phyloP scores from a whole-genome alignment of 2,329 filamentous ascomycete species.

The Cladosporium sp. region DNA sequence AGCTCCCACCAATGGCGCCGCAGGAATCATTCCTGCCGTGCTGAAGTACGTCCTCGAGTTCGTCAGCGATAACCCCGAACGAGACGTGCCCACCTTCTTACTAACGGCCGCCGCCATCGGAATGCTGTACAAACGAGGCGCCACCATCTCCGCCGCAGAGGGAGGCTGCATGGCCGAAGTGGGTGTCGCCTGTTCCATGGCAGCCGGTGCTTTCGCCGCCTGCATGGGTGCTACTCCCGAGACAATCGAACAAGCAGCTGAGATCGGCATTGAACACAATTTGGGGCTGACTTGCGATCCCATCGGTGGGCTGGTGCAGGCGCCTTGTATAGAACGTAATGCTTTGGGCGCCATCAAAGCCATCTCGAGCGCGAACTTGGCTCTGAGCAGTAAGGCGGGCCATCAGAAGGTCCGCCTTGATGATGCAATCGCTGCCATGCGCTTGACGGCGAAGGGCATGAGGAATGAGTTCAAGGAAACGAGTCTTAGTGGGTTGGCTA shows the following conservation, averaged over 20 bases:
- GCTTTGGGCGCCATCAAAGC: constrained; percentile 50
- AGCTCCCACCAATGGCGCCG: constrained; percentile 50
- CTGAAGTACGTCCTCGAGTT: constrained; percentile 51
- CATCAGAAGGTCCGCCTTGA: constrained; percentile 49
- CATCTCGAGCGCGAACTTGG: constrained; percentile 49
- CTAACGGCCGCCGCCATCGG: constrained; percentile 49
- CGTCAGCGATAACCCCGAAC: constrained; percentile 48
- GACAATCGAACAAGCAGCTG: constrained; percentile 49
- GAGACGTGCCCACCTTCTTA: constrained; percentile 48
- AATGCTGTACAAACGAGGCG: constrained; percentile 52
- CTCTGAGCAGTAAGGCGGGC: constrained; percentile 42
- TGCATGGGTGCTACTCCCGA: constrained; percentile 51
- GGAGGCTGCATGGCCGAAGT: constrained; percentile 54
- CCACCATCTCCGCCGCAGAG: constrained; percentile 50
- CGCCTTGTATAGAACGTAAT: constrained; percentile 51
- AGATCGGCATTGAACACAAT: constrained; percentile 53
- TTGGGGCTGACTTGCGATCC: constrained; percentile 50
- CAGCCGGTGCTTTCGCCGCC: constrained; percentile 48
- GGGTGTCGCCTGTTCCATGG: constrained; percentile 51
- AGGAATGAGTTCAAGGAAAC: constrained; percentile 53
- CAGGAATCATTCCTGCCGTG: constrained; percentile 50
- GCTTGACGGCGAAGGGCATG: constrained; percentile 50
- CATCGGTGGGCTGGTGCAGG: constrained; percentile 49
- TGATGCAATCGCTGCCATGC: constrained; percentile 50
- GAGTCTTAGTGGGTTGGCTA: constrained; percentile 48